phyloP scores from a whole-genome alignment of 164 flowering plant species.

The Annona squamosa region DNA sequence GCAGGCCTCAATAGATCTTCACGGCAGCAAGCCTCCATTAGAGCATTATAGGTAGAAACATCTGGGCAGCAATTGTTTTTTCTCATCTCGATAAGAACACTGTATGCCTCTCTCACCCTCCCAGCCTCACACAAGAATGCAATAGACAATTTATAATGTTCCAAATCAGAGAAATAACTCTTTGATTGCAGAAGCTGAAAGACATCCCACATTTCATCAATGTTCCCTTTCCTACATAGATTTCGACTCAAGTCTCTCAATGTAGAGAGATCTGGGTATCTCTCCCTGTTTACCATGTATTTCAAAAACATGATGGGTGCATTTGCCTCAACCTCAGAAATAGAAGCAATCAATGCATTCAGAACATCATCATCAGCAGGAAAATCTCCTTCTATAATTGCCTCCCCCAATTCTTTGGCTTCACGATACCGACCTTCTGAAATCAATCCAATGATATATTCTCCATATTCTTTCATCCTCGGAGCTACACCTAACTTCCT shows the following conservation, averaged over 20 bases:
- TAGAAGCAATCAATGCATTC: conserved; percentile 65
- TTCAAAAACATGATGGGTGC: conserved; percentile 46
- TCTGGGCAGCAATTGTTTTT: conserved; percentile 64
- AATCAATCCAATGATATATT: conserved; percentile 53
- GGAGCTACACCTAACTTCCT: conserved; percentile 91
- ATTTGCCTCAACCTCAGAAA: conserved; percentile 45
- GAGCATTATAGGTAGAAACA: conserved; percentile 49
- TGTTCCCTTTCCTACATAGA: conserved; percentile 45
- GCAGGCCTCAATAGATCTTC: conserved; percentile 88
- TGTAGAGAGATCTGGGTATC: conserved; percentile 51
- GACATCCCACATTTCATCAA: conserved; percentile 50
- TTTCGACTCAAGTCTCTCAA: conserved; percentile 60
- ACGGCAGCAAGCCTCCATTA: conserved; percentile 87
- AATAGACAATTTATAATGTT: conserved; percentile 59
- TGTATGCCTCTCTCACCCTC: conserved; percentile 70
- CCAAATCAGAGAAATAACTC: conserved; percentile 53
- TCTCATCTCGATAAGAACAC: conserved; percentile 71
- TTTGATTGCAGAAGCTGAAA: conserved; percentile 33
- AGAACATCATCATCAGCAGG: conserved; percentile 69
- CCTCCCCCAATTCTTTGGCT: conserved; percentile 71
- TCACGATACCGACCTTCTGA: conserved; percentile 44
- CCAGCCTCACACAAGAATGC: conserved; percentile 66
- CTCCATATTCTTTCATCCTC: conserved; percentile 57
- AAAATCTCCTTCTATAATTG: conserved; percentile 62
- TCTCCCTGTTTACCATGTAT: conserved; percentile 50